A percentile compares a stretch with the other conserved stretches of the same genome.
Evolutionary conservation across 345 rosid genomes (phyloP).

Genomic region (Laguncularia racemosa): DNA sequence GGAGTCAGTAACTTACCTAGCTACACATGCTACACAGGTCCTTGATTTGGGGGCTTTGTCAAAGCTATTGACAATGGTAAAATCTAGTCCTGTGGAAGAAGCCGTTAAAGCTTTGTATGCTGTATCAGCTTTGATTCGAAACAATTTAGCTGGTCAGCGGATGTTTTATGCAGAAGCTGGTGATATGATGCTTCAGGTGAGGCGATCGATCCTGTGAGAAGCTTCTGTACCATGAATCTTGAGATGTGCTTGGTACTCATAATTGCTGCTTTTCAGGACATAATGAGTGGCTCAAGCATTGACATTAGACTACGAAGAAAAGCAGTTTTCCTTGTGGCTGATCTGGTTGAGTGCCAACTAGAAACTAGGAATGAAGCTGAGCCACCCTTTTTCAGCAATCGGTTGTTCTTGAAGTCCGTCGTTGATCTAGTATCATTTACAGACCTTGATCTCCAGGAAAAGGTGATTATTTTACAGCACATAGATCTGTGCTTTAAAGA

Average conservation of each 20-base stretch:
- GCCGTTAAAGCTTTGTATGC: constrained; percentile 86
- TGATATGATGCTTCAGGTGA: constrained; percentile 81
- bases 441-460: constrained; percentile 92
- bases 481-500: no score
- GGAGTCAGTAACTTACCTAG: neutral
- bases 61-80: constrained; percentile 61
- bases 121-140: constrained; percentile 71
- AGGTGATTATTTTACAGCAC: constrained; percentile 31
- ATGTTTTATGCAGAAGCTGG: constrained; percentile 75
- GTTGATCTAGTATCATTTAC: constrained; percentile 51
- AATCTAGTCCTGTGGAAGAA: constrained; percentile 60
- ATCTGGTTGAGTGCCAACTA: constrained; percentile 55
- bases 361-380: constrained; percentile 41
- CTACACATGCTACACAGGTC: constrained; percentile 29
- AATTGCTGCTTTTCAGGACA: constrained; percentile 35
- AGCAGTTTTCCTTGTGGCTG: constrained; percentile 71
- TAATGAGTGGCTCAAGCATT: constrained; percentile 43
- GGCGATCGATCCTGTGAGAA: neutral
- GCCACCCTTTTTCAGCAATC: constrained; percentile 45
- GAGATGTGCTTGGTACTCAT: constrained; percentile 8
- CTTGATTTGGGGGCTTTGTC: constrained; percentile 66
- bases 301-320: constrained; percentile 67
- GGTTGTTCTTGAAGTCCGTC: constrained; percentile 57
- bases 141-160: constrained; percentile 67
- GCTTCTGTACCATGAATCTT: neutral